phyloP scores from a whole-genome alignment of 208 protist species.

The Phytomonas francai region DNA sequence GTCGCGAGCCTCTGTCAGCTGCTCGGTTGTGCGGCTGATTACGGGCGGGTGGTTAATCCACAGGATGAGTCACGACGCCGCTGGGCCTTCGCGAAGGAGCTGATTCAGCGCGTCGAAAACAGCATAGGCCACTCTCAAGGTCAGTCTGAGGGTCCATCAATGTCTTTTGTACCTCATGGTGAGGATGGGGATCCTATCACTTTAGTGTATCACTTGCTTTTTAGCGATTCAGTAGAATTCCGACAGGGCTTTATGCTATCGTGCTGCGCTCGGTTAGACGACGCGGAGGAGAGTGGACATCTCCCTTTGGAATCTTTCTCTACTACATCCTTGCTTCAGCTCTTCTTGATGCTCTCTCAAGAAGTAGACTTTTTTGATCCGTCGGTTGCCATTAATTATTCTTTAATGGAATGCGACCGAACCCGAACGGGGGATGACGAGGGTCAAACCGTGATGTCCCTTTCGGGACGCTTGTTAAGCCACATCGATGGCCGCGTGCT shows the following conservation, averaged over 20 bases:
- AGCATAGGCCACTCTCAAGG: neutral
- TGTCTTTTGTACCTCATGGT: neutral
- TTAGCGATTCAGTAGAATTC: neutral
- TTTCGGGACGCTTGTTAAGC: neutral
- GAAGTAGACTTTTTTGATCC: neutral
- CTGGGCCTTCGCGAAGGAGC: neutral
- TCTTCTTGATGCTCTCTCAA: neutral
- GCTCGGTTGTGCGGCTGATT: neutral
- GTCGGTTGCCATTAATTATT: neutral
- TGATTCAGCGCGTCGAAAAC: neutral
- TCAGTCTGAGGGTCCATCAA: neutral
- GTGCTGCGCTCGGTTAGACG: neutral
- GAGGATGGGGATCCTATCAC: neutral
- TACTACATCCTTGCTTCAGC: neutral
- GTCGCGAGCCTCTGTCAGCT: neutral
- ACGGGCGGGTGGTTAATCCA: neutral
- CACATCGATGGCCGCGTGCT: no score
- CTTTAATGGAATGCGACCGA: neutral
- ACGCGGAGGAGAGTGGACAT: neutral
- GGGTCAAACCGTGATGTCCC: neutral
- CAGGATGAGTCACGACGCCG: neutral
- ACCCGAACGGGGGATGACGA: neutral
- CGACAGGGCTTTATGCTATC: neutral
- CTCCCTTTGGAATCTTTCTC: neutral
- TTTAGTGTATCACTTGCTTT: neutral